These are phyloP conservation scores for Pyrus hybrid DNA, from an alignment of 331 rosid species.

Conservation along the genomic window DNA sequence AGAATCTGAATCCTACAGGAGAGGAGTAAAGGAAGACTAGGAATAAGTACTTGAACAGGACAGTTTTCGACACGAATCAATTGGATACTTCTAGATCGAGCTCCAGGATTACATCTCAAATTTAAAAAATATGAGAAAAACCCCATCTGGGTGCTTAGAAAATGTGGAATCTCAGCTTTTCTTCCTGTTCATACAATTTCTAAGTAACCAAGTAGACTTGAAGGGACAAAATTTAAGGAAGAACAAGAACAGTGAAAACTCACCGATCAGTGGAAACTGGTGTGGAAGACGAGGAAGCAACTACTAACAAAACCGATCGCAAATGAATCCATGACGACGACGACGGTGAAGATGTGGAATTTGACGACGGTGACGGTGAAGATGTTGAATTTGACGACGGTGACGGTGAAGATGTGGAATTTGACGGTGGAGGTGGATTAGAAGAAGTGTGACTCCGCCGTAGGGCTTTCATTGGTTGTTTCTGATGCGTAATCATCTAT, in stretches of 20 bases:
- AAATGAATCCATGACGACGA: constrained; percentile 89
- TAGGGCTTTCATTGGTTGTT: constrained; percentile 66
- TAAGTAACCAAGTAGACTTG: neutral
- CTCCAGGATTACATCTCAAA: constrained; percentile 19
- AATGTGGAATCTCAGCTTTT: neutral
- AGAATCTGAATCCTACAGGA: constrained; percentile 12
- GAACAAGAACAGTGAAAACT: constrained; percentile 27
- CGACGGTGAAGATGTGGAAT: too few relatives aligned
- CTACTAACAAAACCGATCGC: constrained; percentile 90
- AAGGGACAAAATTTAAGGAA: neutral
- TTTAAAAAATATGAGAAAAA: neutral
- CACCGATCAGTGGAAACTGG: constrained; percentile 90
- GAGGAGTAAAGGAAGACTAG: constrained; percentile 19
- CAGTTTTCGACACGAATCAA: constrained; percentile 4
- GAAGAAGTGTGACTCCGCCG: constrained; percentile 72
- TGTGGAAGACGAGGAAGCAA: constrained; percentile 58
- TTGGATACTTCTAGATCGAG: neutral
- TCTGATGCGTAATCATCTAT: constrained; percentile 19
- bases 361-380: too few relatives aligned
- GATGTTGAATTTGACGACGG: neutral
- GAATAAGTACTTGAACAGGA: constrained; percentile 5
- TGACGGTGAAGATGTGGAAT: constrained; percentile 30
- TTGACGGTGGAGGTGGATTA: constrained; percentile 17
- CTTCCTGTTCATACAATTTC: neutral
- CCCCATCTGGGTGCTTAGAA: neutral